Evolutionary conservation across 1,284 basidiomycete genomes (phyloP).

Genomic region (Heliocybe sulcata): DNA sequence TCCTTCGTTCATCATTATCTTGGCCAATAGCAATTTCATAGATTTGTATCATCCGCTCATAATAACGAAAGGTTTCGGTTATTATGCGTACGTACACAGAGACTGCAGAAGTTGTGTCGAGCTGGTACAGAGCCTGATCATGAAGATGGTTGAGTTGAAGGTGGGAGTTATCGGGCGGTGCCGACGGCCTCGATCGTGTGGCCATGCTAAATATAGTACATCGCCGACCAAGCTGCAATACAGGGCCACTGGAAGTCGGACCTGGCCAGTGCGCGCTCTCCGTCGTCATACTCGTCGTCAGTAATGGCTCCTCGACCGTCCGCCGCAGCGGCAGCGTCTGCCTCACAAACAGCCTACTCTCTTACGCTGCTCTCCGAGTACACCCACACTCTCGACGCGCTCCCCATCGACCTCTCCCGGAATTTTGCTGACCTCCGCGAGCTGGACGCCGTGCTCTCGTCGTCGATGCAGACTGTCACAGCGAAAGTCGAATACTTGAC

Average conservation of each 20-base stretch:
- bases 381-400: conserved; percentile 88
- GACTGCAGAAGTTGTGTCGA: too few species aligned
- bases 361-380: conserved; percentile 73
- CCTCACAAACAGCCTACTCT: conserved; percentile 39
- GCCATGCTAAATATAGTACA: not conserved
- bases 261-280: not conserved
- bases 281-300: not conserved
- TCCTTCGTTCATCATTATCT: not conserved
- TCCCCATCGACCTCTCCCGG: conserved; percentile 92
- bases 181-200: not conserved
- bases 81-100: too few species aligned
- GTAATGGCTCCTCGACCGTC: not conserved
- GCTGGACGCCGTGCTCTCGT: conserved; percentile 93
- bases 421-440: conserved; percentile 95
- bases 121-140: not conserved
- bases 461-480: conserved; percentile 76
- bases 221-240: not conserved
- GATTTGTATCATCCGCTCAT: not conserved
- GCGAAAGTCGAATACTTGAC: conserved; percentile 72
- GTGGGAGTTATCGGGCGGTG: not conserved
- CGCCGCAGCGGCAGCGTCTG: not conserved
- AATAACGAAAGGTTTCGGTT: too few species aligned
- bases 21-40: not conserved
- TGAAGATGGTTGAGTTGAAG: not conserved
- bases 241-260: not conserved